A percentile compares a stretch with the other conserved stretches of the same genome.
phyloP scores from a whole-genome alignment of 2,329 filamentous ascomycete species.

The Paraphoma chrysanthemicola region DNA sequence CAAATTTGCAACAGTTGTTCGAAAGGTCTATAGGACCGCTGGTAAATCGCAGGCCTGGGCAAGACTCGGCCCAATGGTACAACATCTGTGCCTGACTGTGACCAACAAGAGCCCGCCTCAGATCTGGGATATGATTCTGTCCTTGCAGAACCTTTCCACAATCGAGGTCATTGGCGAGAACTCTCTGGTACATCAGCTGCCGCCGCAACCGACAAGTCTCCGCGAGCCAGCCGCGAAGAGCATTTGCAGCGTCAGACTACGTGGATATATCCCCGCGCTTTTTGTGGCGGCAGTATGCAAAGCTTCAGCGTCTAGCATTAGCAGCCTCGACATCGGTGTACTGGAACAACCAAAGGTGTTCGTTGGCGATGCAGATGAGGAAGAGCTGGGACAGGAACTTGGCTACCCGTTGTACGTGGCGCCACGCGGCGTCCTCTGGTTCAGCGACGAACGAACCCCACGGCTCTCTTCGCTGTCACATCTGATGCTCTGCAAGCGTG shows the following conservation, averaged over 20 bases:
- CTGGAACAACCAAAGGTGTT: background rate
- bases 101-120: background rate
- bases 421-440: background rate
- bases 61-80: background rate
- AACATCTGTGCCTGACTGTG: background rate
- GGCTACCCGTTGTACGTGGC: background rate
- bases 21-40: background rate
- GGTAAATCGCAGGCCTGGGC: constrained; percentile 1
- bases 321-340: too few species aligned
- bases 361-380: background rate
- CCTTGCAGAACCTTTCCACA: background rate
- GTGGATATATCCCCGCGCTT: too few species aligned
- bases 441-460: background rate
- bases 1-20: constrained; percentile 1
- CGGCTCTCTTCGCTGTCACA: background rate
- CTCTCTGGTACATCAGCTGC: too few species aligned
- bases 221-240: too few species aligned
- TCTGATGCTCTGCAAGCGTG: constrained; percentile 1
- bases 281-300: too few species aligned
- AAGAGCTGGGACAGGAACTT: background rate
- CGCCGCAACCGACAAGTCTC: too few species aligned
- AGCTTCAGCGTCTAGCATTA: too few species aligned
- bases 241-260: too few species aligned
- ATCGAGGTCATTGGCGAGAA: background rate
- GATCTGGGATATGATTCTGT: constrained; percentile 3